phyloP scores from a whole-genome alignment of 176 grass and related monocot species.

The Oryza meridionalis region DNA sequence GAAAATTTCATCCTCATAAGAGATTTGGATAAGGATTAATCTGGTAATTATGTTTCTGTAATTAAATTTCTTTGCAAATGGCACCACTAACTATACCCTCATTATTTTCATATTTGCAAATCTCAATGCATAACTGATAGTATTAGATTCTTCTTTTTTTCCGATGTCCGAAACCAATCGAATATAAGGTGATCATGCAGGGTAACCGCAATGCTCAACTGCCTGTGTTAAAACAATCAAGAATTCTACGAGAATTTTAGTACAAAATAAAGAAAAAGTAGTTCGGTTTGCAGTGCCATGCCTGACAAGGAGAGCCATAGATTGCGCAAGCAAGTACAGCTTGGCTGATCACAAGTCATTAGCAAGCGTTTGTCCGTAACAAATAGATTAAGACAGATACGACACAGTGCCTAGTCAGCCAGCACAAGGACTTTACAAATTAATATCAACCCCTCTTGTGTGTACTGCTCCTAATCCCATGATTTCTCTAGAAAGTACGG shows the following conservation, averaged over 20 bases:
- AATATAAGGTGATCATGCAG: background rate
- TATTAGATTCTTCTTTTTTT: background rate
- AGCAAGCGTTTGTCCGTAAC: background rate
- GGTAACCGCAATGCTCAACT: background rate
- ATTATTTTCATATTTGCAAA: background rate
- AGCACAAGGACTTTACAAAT: background rate
- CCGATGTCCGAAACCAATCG: background rate
- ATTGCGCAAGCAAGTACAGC: background rate
- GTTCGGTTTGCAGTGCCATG: background rate
- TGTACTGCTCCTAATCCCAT: background rate
- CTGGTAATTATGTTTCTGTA: conserved; percentile 6
- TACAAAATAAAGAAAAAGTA: background rate
- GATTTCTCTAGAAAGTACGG: conserved; percentile 4
- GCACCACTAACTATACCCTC: background rate
- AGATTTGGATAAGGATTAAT: background rate
- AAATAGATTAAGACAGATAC: background rate
- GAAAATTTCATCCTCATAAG: background rate
- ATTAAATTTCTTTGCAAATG: background rate
- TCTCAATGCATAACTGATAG: background rate
- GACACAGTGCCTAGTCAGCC: background rate
- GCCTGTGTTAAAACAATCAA: background rate
- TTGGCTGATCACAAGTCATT: background rate
- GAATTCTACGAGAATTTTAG: background rate
- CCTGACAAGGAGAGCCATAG: background rate
- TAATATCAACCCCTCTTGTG: background rate